phyloP scores from a whole-genome alignment of 2,329 filamentous ascomycete species.

The Pyrenochaeta sp. region DNA sequence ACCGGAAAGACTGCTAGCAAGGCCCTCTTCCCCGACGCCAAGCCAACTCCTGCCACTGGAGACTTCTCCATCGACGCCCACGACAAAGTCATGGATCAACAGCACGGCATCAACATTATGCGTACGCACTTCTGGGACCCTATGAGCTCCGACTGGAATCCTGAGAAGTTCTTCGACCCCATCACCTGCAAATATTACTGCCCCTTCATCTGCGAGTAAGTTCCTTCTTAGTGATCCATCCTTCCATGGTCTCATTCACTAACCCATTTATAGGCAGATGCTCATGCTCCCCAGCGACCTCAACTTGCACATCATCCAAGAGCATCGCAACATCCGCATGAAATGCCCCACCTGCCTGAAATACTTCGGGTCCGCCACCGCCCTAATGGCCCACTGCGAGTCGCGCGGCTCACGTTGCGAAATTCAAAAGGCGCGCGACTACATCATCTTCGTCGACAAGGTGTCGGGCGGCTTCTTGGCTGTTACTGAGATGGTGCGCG shows the following conservation, averaged over 20 bases:
- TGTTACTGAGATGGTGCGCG: conserved; percentile 38
- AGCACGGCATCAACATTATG: conserved; percentile 49
- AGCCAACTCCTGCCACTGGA: conserved; percentile 32
- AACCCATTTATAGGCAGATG: conserved; percentile 25
- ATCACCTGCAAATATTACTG: conserved; percentile 60
- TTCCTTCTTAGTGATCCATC: too few relatives aligned
- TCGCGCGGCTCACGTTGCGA: conserved; percentile 35
- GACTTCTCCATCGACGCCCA: conserved; percentile 40
- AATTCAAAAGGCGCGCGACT: conserved; percentile 47
- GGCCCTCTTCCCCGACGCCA: conserved; percentile 47
- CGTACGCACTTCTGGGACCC: conserved; percentile 59
- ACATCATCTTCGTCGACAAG: conserved; percentile 46
- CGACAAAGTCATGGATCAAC: conserved; percentile 33
- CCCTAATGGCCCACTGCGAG: conserved; percentile 53
- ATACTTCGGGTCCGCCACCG: conserved; percentile 46
- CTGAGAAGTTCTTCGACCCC: conserved; percentile 56
- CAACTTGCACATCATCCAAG: conserved; percentile 43
- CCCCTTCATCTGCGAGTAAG: conserved; percentile 63
- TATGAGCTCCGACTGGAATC: conserved; percentile 56
- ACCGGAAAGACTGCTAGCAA: conserved; percentile 29
- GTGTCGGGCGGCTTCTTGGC: conserved; percentile 53
- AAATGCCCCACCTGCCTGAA: conserved; percentile 52
- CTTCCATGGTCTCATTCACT: not conserved
- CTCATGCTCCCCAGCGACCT: conserved; percentile 40
- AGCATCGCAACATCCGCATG: conserved; percentile 45